Evolutionary conservation across 176 grass and related monocot species (phyloP).

Genomic region (Paspalum notatum): DNA sequence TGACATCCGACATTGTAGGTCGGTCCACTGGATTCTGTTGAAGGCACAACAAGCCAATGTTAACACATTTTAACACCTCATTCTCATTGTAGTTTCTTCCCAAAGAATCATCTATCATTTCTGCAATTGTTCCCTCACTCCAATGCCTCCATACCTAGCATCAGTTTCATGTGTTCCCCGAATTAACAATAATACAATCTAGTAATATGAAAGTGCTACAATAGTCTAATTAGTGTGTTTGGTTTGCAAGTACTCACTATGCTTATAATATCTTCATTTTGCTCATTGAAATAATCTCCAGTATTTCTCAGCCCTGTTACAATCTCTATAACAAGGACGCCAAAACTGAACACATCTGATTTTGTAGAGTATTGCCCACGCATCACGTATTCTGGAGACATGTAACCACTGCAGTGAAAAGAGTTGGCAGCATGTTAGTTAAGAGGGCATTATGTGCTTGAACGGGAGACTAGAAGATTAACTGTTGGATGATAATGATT

Average conservation of each 20-base stretch:
- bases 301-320: constrained; percentile 50
- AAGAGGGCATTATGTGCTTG: not conserved
- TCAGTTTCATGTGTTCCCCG: not conserved
- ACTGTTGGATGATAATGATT: not conserved
- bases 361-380: constrained; percentile 62
- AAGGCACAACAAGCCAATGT: constrained; percentile 58
- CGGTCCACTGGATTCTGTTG: constrained; percentile 51
- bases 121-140: constrained; percentile 35
- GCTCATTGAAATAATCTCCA: not conserved
- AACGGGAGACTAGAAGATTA: not conserved
- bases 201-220: not conserved
- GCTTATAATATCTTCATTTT: constrained; percentile 51
- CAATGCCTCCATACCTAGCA: constrained; percentile 61
- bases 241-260: constrained; percentile 15
- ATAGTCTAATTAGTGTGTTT: not conserved
- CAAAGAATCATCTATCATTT: constrained; percentile 44
- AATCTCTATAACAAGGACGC: constrained; percentile 61
- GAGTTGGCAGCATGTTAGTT: constrained; percentile 1
- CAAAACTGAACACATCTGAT: constrained; percentile 66
- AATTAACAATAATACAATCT: not conserved
- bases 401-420: constrained; percentile 42
- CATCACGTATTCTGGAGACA: constrained; percentile 50
- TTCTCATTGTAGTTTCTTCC: constrained; percentile 15
- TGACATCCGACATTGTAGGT: constrained; percentile 48
- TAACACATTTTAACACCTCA: constrained; percentile 43